Conservation (phyloP, 768 basidiomycete species). For the Podaxis rugospora region DNA sequence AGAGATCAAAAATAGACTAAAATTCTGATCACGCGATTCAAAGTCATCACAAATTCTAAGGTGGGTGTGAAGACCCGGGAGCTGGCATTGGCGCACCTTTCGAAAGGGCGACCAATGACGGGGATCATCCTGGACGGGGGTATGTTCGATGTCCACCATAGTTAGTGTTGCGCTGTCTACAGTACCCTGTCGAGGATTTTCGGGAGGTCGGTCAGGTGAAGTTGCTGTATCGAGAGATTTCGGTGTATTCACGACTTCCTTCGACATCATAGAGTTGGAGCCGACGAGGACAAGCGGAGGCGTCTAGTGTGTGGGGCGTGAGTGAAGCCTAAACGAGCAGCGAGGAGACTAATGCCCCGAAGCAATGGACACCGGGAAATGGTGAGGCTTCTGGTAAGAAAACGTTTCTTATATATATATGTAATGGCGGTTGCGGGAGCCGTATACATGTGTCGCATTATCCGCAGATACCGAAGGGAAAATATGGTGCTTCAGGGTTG, state of each 20-base stretch:
- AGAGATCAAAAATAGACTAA: slow-evolving; percentile 42
- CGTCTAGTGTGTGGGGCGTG: not conserved
- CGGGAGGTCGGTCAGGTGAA: not conserved
- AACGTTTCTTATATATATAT: not conserved
- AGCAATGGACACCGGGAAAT: not conserved
- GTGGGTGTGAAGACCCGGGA: not conserved
- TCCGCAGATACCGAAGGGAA: not conserved
- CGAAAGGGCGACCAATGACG: slow-evolving; percentile 50
- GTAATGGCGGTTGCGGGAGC: not conserved
- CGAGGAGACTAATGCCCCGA: not conserved
- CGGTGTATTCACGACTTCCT: not conserved
- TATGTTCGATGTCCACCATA: slow-evolving; percentile 45
- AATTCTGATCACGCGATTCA: slow-evolving; percentile 26
- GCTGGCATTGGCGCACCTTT: slow-evolving; percentile 36
- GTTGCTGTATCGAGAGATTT: not conserved
- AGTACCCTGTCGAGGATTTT: slow-evolving; percentile 1
- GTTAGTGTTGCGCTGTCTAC: not conserved
- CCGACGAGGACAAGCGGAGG: not conserved
- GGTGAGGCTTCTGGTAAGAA: not conserved
- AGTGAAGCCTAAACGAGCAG: not conserved
- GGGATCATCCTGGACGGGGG: slow-evolving; percentile 57
- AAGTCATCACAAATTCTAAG: not conserved
- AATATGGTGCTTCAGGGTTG: not conserved
- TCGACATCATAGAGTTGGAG: not conserved
- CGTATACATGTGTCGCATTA: not conserved